Percentiles rank a stretch among this genome's conserved stretches.
These are phyloP conservation scores for Penicillium angulare DNA, from an alignment of 495 filamentous ascomycete species.

Conservation along the genomic window DNA sequence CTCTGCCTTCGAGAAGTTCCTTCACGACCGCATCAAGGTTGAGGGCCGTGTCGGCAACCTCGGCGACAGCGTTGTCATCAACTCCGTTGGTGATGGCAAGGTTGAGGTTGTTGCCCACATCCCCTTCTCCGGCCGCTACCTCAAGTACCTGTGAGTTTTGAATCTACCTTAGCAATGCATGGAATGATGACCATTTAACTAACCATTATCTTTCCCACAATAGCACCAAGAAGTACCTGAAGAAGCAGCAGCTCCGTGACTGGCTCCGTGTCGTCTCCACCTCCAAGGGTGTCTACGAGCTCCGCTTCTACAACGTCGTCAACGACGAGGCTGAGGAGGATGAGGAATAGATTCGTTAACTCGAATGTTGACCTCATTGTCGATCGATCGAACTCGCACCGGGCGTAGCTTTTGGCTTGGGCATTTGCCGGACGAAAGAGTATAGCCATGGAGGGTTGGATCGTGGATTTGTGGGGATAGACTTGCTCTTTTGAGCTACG, in stretches of 20 bases:
- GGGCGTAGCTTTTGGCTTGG: slow-evolving; percentile 13
- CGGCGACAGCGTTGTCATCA: slow-evolving; percentile 88
- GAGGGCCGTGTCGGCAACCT: slow-evolving; percentile 97
- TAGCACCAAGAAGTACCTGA: slow-evolving; percentile 99
- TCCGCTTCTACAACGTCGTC: slow-evolving; percentile 99
- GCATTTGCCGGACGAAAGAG: slow-evolving; percentile 5
- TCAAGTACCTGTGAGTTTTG: slow-evolving; percentile 92
- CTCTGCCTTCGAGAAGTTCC: slow-evolving; percentile 97
- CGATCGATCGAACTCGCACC: slow-evolving; percentile 13
- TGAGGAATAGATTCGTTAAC: slow-evolving; percentile 74
- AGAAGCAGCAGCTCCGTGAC: slow-evolving; percentile 99
- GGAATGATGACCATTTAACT: not conserved
- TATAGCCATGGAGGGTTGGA: slow-evolving; percentile 13
- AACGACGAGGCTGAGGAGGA: slow-evolving; percentile 96
- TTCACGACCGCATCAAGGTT: slow-evolving; percentile 99
- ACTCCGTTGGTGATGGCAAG: slow-evolving; percentile 89
- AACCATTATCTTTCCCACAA: slow-evolving; percentile 9
- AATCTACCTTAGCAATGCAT: not conserved
- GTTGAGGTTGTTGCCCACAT: slow-evolving; percentile 96
- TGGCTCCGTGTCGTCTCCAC: slow-evolving; percentile 99
- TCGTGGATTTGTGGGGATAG: slow-evolving; percentile 22
- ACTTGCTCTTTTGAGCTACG: slow-evolving; percentile 23
- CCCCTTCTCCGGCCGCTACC: slow-evolving; percentile 95
- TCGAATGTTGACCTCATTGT: slow-evolving; percentile 13
- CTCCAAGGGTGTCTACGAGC: slow-evolving; percentile 95